Base-by-base conservation (phyloP, 2,329 filamentous ascomycete species). In the Aplosporella prunicola region DNA sequence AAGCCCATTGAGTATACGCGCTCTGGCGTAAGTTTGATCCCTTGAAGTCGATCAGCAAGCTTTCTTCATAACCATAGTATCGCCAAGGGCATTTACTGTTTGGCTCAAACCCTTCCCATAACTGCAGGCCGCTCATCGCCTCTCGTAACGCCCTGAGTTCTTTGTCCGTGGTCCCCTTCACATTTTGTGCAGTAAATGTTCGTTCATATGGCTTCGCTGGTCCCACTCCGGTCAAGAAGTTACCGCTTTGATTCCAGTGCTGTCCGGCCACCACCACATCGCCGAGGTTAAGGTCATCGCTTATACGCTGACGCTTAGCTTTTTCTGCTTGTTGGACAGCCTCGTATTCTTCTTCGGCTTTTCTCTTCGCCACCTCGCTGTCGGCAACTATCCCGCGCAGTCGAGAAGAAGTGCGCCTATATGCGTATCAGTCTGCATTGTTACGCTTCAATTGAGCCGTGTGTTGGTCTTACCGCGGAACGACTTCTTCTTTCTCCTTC, bases 1-100 rank as follows among this genome's bases (percentile, higher is more conserved):
- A 98, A 89, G 0, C 80, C 78, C 50, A 96, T 76, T 0, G 83
- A 73, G 53, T 96, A 98, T 10, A 93, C 74, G 36, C 89, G 68
- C 48, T 94, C 86, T 0, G 87, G 88, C 0, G 83, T 89, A 32
- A 95, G 80, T 55, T 95, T 96, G 51, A 95, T 91, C 36, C 84
- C 84, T 86, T 47, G 2, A 10, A 25, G 28, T 11, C 4, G 24
- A 34, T 31, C 14, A 20, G 35, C 8, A 20, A 15, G 13, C 10
- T 23, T 20, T 20, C 9, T 13, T 26, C 28, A 35, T n/a, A n/a
- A n/a, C n/a, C n/a, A n/a, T n/a, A n/a, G n/a, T n/a, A n/a, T n/a
- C n/a, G n/a, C n/a, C n/a, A n/a, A n/a, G n/a, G 25, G 9, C 31
- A 58, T 72, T 43, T 62, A 82, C 85, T 75, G 50, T 80, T 88